Conservation (phyloP, 805 yeast species). For the Yarrowia deformans region DNA sequence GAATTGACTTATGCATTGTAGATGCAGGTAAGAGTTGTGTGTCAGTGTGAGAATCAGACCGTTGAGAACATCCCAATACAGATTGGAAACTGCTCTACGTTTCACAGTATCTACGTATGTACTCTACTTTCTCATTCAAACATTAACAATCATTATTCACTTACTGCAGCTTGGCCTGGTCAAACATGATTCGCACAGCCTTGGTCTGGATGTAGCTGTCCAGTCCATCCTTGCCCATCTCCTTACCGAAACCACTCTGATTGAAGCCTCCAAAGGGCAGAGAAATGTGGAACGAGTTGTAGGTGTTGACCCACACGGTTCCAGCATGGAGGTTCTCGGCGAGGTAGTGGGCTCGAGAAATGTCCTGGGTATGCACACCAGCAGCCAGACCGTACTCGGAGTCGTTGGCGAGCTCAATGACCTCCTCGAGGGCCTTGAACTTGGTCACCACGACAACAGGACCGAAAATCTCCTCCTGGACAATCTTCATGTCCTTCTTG, state of each 20-base stretch:
- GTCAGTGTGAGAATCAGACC: no score
- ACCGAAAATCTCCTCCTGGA: slow-evolving; percentile 85
- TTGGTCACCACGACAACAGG: slow-evolving; percentile 78
- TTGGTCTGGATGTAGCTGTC: slow-evolving; percentile 74
- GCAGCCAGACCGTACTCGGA: slow-evolving; percentile 83
- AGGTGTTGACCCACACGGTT: slow-evolving; percentile 71
- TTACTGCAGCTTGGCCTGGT: slow-evolving; percentile 16
- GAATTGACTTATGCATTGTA: not conserved
- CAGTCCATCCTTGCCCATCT: slow-evolving; percentile 77
- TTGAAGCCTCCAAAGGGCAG: slow-evolving; percentile 86
- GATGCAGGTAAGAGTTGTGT: not conserved
- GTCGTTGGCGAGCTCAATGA: slow-evolving; percentile 69
- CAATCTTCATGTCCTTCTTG: slow-evolving; percentile 66
- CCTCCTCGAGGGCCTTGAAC: slow-evolving; percentile 73
- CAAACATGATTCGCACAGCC: slow-evolving; percentile 65
- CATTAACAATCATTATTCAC: no score
- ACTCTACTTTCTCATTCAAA: no score
- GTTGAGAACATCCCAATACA: no score
- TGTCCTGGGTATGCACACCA: slow-evolving; percentile 74
- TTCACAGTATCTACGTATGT: no score
- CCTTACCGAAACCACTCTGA: slow-evolving; percentile 81
- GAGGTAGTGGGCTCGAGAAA: slow-evolving; percentile 68
- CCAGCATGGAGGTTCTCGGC: slow-evolving; percentile 71
- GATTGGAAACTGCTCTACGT: no score
- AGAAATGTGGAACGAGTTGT: slow-evolving; percentile 67